Base-by-base conservation (phyloP, 1,139 yeast genomes). In the Taiozyma sp. region DNA sequence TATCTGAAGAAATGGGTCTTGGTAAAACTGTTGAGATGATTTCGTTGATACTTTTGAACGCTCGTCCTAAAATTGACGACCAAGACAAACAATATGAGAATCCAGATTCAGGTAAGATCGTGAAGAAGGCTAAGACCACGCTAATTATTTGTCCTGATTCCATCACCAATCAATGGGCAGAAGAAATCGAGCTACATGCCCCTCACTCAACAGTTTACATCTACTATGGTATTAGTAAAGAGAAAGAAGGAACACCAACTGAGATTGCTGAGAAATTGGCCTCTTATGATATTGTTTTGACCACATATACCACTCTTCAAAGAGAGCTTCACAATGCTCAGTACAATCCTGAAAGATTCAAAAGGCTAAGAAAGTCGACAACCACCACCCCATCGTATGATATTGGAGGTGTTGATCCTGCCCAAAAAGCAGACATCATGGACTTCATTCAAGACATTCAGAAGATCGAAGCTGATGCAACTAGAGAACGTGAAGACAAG, bases 1-100 rank as follows among this genome's bases (percentile, higher is more conserved):
- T 91, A 41, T 86, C 95, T 1, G 98, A 91, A 63, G 98, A 93
- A 67, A 93, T 93, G 99, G 98, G 99, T 0, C 74, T 93, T 6
- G 99, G 99, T 0, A 93, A 93, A 64, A 91, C 98, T 0, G 83
- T 93, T 2, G 99, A 93, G 64, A 72, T 89, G 8, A 73, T 89
- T 2, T 74, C 96, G 0, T 68, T 90, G 37, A 68, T 85, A 0
- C 63, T 83, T 3, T 62, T 83, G 50, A 85, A 91, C 63, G 81
- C 73, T 64, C 53, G 73, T 64, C 46, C 71, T 4, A 66, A 65
- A 46, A 69, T 70, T 2, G 74, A 72, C 42, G 48, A 66, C 5
- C 44, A 43, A 2, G 47, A 48, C 16, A 26, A 19, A 6, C 7
- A 5, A 10, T 45, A 47, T 14, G 50, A 49, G 21, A 47, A 55